Conservation (phyloP, 1,284 basidiomycete species). For the Peniophora sp. region DNA sequence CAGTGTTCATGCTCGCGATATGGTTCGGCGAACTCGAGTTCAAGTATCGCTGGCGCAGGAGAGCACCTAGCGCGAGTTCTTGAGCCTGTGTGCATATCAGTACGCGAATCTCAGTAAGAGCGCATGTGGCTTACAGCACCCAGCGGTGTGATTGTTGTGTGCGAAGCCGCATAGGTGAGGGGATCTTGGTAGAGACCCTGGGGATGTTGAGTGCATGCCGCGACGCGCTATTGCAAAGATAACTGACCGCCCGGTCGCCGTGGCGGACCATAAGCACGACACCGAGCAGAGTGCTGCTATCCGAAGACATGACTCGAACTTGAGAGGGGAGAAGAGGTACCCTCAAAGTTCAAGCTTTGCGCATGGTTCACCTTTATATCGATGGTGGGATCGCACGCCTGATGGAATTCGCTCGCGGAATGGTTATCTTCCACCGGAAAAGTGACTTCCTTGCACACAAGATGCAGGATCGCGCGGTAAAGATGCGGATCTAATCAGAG, state of each 20-base stretch:
- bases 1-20: slow-evolving; percentile 27
- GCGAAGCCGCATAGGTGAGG: slow-evolving; percentile 32
- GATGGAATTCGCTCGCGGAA: too few species aligned
- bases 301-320: not conserved
- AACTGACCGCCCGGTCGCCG: slow-evolving; percentile 31
- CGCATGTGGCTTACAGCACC: slow-evolving; percentile 28
- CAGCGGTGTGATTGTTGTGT: slow-evolving; percentile 40
- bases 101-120: not conserved
- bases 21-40: slow-evolving; percentile 22
- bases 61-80: slow-evolving; percentile 35
- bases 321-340: not conserved
- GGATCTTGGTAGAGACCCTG: slow-evolving; percentile 34
- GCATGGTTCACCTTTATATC: too few species aligned
- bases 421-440: too few species aligned
- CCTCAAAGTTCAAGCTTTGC: too few species aligned
- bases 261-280: slow-evolving; percentile 42
- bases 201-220: not conserved
- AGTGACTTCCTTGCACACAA: too few species aligned
- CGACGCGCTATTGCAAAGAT: not conserved
- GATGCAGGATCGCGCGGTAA: too few species aligned
- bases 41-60: slow-evolving; percentile 35
- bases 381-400: too few species aligned
- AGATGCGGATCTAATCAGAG: too few species aligned
- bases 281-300: slow-evolving; percentile 24
- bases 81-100: slow-evolving; percentile 21